These are phyloP conservation scores for Halenospora varia DNA, from an alignment of 495 filamentous ascomycete genomes.

Conservation along the genomic window DNA sequence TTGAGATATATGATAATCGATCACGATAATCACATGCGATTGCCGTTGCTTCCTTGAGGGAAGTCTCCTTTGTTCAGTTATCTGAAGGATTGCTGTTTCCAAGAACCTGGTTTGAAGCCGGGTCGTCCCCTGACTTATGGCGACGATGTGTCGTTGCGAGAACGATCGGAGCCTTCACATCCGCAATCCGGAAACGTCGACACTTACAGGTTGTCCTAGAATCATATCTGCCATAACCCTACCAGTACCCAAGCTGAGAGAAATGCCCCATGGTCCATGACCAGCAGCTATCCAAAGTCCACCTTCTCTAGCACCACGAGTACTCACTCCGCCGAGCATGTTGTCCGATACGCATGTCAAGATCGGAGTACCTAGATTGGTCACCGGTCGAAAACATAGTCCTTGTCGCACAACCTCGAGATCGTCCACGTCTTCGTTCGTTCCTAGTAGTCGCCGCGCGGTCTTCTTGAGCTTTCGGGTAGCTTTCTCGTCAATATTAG, in stretches of 20 bases:
- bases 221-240: slow-evolving; percentile 62
- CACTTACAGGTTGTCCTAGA: slow-evolving; percentile 41
- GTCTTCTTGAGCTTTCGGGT: slow-evolving; percentile 50
- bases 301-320: slow-evolving; percentile 43
- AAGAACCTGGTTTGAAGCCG: no score
- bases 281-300: slow-evolving; percentile 71
- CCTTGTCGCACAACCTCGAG: slow-evolving; percentile 60
- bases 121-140: no score
- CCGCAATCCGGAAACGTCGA: slow-evolving; percentile 44
- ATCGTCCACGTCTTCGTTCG: slow-evolving; percentile 38
- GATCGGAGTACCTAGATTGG: slow-evolving; percentile 57
- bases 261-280: slow-evolving; percentile 72
- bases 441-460: slow-evolving; percentile 52
- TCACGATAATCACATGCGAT: no score
- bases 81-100: no score
- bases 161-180: slow-evolving; percentile 15
- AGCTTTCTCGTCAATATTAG: slow-evolving; percentile 36
- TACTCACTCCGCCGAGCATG: slow-evolving; percentile 44
- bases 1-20: no score
- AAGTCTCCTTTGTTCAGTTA: no score
- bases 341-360: slow-evolving; percentile 49
- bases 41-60: no score
- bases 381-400: slow-evolving; percentile 71
- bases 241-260: slow-evolving; percentile 59
- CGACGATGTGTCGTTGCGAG: no score